These are phyloP conservation scores for Mycena crocata DNA, from an alignment of 768 basidiomycete genomes.

Conservation along the genomic window DNA sequence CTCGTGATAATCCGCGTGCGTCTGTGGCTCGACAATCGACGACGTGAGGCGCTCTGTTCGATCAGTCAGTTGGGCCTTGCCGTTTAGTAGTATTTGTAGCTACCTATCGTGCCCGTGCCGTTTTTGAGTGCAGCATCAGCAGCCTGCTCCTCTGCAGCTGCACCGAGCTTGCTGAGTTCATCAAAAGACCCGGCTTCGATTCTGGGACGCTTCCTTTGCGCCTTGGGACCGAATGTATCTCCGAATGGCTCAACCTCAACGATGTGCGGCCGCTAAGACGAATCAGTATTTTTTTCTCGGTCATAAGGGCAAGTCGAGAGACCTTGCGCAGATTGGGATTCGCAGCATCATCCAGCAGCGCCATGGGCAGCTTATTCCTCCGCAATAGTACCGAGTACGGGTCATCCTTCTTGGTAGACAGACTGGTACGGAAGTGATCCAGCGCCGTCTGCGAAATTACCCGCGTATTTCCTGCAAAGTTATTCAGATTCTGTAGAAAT, in stretches of 20 bases:
- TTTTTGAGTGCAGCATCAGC: conserved; percentile 54
- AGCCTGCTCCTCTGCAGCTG: conserved; percentile 66
- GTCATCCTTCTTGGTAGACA: conserved; percentile 87
- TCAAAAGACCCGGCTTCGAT: conserved; percentile 93
- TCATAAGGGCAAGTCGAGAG: conserved; percentile 21
- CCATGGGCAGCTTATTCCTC: conserved; percentile 98
- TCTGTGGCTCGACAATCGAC: conserved; percentile 62
- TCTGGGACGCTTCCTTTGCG: conserved; percentile 90
- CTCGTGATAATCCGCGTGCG: conserved; percentile 85
- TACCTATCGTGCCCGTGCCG: conserved; percentile 61
- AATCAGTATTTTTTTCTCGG: conserved; percentile 2
- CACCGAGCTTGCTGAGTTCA: conserved; percentile 80
- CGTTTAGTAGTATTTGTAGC: neutral
- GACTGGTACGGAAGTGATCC: conserved; percentile 94
- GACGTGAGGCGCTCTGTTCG: conserved; percentile 60
- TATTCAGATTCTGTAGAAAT: conserved; percentile 7
- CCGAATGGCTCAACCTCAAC: conserved; percentile 95
- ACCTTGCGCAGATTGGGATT: conserved; percentile 87
- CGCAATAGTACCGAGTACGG: conserved; percentile 96
- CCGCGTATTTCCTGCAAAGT: conserved; percentile 87
- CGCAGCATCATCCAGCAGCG: conserved; percentile 88
- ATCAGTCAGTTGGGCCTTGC: neutral
- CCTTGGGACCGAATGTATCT: conserved; percentile 96
- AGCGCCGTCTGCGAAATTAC: conserved; percentile 97
- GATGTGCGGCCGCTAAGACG: conserved; percentile 83